phyloP scores from a whole-genome alignment of 2,329 filamentous ascomycete genomes.

The Botrytis tulipae region DNA sequence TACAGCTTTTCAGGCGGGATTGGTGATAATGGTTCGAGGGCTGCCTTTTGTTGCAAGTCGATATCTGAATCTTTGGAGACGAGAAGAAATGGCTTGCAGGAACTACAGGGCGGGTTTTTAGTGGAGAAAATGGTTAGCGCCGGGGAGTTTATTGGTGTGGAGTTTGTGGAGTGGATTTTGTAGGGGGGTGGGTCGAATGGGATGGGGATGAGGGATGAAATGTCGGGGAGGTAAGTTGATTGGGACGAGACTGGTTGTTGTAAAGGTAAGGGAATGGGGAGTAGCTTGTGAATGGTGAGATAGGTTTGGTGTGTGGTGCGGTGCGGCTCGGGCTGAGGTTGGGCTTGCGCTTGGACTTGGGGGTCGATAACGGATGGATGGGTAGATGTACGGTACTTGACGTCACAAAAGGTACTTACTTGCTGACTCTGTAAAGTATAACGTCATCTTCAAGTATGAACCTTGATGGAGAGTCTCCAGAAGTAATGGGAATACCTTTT shows the following conservation, averaged over 20 bases:
- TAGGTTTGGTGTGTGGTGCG: background rate
- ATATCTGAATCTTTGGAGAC: conserved; percentile 21
- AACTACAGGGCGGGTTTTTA: background rate
- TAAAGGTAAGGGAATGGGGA: background rate
- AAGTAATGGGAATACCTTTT: background rate
- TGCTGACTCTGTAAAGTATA: background rate
- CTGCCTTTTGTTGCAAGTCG: conserved; percentile 25
- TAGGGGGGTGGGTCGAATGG: background rate
- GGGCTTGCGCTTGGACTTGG: background rate
- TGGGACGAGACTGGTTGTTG: background rate
- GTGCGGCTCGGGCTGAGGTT: background rate
- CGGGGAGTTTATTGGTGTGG: conserved; percentile 9
- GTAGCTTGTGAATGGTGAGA: background rate
- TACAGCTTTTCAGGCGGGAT: background rate
- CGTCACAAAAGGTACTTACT: background rate
- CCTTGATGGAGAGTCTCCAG: background rate
- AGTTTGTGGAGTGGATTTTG: background rate
- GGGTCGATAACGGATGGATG: background rate
- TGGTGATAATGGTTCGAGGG: background rate
- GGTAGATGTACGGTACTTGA: background rate
- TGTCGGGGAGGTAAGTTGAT: background rate
- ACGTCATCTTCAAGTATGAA: background rate
- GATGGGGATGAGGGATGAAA: background rate
- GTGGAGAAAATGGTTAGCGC: background rate
- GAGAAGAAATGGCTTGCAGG: conserved; percentile 5